These are phyloP conservation scores for Prunus mongolica DNA, from an alignment of 306 rosid genomes.

Conservation along the genomic window DNA sequence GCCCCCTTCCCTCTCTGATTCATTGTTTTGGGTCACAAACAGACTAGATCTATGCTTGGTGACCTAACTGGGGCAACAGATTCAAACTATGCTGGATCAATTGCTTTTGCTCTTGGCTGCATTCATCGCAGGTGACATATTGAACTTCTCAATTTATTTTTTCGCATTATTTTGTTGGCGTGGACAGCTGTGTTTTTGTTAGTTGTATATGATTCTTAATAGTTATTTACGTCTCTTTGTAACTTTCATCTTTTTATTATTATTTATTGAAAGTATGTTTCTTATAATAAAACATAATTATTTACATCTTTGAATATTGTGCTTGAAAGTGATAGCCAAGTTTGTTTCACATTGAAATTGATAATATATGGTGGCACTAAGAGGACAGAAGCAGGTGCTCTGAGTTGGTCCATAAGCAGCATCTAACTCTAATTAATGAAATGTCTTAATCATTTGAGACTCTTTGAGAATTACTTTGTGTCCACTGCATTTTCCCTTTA, in stretches of 20 bases:
- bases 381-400: neutral
- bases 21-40: slow-evolving; percentile 29
- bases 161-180: too few relatives aligned
- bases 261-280: too few relatives aligned
- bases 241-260: too few relatives aligned
- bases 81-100: slow-evolving; percentile 75
- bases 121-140: slow-evolving; percentile 81
- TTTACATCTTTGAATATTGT: neutral
- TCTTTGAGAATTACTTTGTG: neutral
- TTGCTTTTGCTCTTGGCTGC: slow-evolving; percentile 94
- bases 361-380: neutral
- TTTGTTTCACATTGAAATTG: neutral
- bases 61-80: slow-evolving; percentile 76
- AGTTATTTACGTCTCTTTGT: neutral
- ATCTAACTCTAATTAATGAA: neutral
- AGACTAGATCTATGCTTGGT: slow-evolving; percentile 81
- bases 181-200: neutral
- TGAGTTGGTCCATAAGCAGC: neutral
- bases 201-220: neutral
- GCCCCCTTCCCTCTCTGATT: slow-evolving; percentile 14
- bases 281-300: too few relatives aligned
- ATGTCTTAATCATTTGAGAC: neutral
- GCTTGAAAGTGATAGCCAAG: neutral
- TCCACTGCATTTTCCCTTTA: neutral
- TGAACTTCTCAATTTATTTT: slow-evolving; percentile 8